Percentiles rank a stretch among this genome's conserved stretches.
Conservation (phyloP, 768 basidiomycete species). For the Boletus rubescentipes region DNA sequence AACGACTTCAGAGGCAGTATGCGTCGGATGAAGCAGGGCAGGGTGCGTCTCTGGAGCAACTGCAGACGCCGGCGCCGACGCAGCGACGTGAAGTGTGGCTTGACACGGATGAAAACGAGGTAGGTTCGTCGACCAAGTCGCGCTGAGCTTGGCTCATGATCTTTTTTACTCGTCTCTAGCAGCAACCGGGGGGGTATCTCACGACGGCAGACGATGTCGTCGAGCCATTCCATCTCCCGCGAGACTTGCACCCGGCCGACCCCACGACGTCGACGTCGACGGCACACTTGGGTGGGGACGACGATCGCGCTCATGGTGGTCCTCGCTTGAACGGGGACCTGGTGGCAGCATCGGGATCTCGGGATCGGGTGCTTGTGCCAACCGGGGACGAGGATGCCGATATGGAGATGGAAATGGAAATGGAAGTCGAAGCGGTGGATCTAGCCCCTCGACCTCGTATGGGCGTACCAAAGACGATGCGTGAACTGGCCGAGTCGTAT, state of each 20-base stretch:
- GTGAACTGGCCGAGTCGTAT: conserved; percentile 52
- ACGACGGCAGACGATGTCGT: conserved; percentile 72
- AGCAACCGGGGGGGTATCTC: conserved; percentile 58
- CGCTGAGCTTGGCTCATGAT: conserved; percentile 19
- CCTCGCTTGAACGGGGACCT: not conserved
- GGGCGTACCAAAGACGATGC: conserved; percentile 58
- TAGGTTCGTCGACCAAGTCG: conserved; percentile 6
- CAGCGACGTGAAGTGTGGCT: conserved; percentile 18
- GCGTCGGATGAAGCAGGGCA: conserved; percentile 23
- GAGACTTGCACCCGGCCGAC: conserved; percentile 37
- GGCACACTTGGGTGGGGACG: not conserved
- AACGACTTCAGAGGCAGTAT: conserved; percentile 82
- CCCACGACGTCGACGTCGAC: conserved; percentile 9
- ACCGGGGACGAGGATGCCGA: conserved; percentile 10
- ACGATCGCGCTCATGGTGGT: not conserved
- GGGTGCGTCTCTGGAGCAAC: not conserved
- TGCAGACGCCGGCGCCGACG: conserved; percentile 4
- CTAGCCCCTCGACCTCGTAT: conserved; percentile 8
- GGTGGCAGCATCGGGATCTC: conserved; percentile 1
- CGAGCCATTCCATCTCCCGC: conserved; percentile 68
- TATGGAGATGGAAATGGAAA: conserved; percentile 7
- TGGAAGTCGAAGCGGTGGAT: conserved; percentile 21
- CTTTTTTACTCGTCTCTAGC: not conserved
- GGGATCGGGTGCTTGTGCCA: conserved; percentile 1
- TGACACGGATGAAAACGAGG: conserved; percentile 24